Conservation (phyloP, 2,329 filamentous ascomycete genomes). For the Aspergillus unguis region DNA sequence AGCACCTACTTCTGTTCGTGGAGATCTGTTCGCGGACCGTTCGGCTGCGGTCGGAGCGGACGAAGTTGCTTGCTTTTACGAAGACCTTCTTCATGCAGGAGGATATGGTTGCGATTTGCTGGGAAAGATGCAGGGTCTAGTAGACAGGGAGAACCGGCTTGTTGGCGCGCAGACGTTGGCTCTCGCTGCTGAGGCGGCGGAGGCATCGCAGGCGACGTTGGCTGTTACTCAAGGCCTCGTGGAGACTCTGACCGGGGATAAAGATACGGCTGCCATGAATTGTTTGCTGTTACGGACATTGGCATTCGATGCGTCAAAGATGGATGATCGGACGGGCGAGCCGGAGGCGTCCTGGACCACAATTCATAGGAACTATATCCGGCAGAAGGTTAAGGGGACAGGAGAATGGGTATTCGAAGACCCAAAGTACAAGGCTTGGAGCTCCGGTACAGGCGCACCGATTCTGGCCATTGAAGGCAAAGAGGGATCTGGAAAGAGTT, state of each 20-base stretch:
- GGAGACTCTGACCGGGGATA: background rate
- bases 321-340: background rate
- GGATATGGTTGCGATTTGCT: background rate
- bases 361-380: background rate
- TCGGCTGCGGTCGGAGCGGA: background rate
- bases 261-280: background rate
- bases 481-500: conserved; percentile 4
- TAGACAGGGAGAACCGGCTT: background rate
- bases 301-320: background rate
- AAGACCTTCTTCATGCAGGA: background rate
- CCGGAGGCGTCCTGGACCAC: background rate
- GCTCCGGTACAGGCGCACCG: background rate
- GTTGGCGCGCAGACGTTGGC: background rate
- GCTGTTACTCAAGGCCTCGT: background rate
- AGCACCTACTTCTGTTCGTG: background rate
- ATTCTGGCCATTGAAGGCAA: conserved; percentile 1
- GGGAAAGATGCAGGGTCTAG: background rate
- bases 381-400: background rate
- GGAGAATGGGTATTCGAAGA: conserved; percentile 1
- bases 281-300: background rate
- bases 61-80: background rate
- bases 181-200: background rate
- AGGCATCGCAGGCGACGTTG: background rate
- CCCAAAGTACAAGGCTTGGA: background rate
- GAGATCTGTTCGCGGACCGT: background rate